Evolutionary conservation across 2,329 filamentous ascomycete species (phyloP).

Genomic region (Penicillium brasilianum): DNA sequence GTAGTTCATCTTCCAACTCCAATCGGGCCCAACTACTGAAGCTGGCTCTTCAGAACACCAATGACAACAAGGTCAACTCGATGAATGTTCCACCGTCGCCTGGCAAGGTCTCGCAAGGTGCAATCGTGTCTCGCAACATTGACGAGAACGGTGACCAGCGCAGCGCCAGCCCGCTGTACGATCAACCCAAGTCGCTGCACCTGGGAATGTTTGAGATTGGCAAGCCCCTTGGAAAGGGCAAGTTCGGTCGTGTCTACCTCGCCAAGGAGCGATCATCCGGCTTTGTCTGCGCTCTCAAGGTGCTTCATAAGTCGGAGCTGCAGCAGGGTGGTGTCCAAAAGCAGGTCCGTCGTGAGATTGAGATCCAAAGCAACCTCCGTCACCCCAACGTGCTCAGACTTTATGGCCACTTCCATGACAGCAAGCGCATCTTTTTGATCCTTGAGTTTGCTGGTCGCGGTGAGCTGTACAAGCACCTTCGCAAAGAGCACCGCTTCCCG

Average conservation of each 20-base stretch:
- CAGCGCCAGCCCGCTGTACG: slow-evolving; percentile 53
- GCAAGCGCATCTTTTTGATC: slow-evolving; percentile 84
- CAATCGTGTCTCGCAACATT: slow-evolving; percentile 45
- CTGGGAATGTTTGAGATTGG: slow-evolving; percentile 95
- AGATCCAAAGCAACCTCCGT: slow-evolving; percentile 85
- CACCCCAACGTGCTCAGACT: slow-evolving; percentile 85
- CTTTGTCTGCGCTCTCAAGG: slow-evolving; percentile 86
- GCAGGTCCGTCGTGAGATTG: slow-evolving; percentile 84
- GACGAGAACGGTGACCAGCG: slow-evolving; percentile 54
- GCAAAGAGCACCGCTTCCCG: slow-evolving; percentile 77
- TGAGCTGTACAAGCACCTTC: slow-evolving; percentile 85
- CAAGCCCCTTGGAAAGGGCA: slow-evolving; percentile 82
- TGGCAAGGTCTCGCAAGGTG: slow-evolving; percentile 63
- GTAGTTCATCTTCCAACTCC: slow-evolving; percentile 50
- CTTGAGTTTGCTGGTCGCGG: slow-evolving; percentile 85
- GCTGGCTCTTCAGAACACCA: slow-evolving; percentile 79
- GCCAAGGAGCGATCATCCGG: slow-evolving; percentile 77
- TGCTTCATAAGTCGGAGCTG: slow-evolving; percentile 82
- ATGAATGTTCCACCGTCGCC: slow-evolving; percentile 62
- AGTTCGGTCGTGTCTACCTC: slow-evolving; percentile 85
- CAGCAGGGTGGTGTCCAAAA: slow-evolving; percentile 82
- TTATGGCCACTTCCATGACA: slow-evolving; percentile 88
- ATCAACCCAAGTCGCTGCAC: slow-evolving; percentile 72
- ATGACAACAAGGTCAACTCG: slow-evolving; percentile 61
- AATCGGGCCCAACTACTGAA: slow-evolving; percentile 84